Conservation (phyloP, 352 stramenopile species). For the Globisporangium parvum region DNA sequence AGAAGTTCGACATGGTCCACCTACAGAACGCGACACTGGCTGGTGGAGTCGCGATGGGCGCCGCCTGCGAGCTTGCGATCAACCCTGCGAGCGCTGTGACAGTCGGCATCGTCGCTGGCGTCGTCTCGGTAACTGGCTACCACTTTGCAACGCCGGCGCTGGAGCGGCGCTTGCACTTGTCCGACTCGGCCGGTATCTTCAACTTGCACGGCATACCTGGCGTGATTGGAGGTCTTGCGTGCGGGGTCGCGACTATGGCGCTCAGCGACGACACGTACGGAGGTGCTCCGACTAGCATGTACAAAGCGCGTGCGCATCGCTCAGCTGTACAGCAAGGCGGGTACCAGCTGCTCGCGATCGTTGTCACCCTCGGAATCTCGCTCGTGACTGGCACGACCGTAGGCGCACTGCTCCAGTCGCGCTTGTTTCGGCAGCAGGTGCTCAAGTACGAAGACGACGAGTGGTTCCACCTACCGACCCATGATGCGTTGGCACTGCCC, state of each 20-base stretch:
- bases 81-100: constrained; percentile 49
- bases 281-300: constrained; percentile 36
- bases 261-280: constrained; percentile 50
- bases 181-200: constrained; percentile 55
- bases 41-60: constrained; percentile 77
- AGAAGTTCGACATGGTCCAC: constrained; percentile 84
- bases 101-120: constrained; percentile 43
- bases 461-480: constrained; percentile 48
- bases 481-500: background rate
- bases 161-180: constrained; percentile 34
- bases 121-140: constrained; percentile 42
- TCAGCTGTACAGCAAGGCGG: constrained; percentile 34
- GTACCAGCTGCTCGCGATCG: constrained; percentile 57
- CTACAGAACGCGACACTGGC: constrained; percentile 82
- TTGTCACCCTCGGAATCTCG: constrained; percentile 34
- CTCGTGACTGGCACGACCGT: constrained; percentile 24
- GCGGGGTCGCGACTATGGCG: constrained; percentile 42
- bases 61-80: constrained; percentile 62
- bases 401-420: constrained; percentile 36
- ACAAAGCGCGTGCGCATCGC: constrained; percentile 35
- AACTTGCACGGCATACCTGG: constrained; percentile 81
- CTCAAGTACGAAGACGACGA: constrained; percentile 61
- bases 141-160: constrained; percentile 34
- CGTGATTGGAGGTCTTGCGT: constrained; percentile 51
- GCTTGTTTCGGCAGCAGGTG: constrained; percentile 48